Base-by-base conservation (phyloP, 805 yeast species). In the Scheffersomyces coipomensis region DNA sequence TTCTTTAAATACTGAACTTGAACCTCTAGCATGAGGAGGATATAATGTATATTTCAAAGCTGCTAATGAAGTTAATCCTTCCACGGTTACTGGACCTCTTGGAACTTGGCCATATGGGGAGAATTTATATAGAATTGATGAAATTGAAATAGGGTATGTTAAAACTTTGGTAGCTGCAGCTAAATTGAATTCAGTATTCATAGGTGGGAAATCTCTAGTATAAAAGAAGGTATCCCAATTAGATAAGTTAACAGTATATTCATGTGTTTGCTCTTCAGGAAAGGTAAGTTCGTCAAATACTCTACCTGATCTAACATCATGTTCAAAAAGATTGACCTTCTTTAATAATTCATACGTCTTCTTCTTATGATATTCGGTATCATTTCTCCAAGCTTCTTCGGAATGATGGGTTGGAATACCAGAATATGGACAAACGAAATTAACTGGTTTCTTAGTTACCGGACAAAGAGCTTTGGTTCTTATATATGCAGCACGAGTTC, bases 351-450 rank as follows among this genome's bases (percentile, higher is more conserved):
- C 87, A 61, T 85, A 86, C 46, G 71, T 78, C 51, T 81, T 76
- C 19, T 78, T 57, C 18, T 66, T 55, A 53, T 88, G 97, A 60
- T 90, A 90, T 18, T 76, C 79, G 6, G 56, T 68, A 60, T 93
- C 98, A 39, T 68, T 64, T 53, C 82, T 83, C 96, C 97, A 93
- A 1, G 96, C 97, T 48, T 85, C 88, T 56, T 75, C 74, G 16
- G 88, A 81, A 57, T 88, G 95, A 61, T 93, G 99, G 3, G 99
- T 93, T 18, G 99, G 99, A 36, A 93, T 89, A 2, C 99, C 99
- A 4, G 96, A 86, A 40, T 77, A 68, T 1, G 99, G 99, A 66
- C 98, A 93, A 2, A 90, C 87, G 60, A 74, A 93, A 48, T 83
- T 75, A 43, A 93, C 87, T 33, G 85, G 83, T 47, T 81, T 76